These are phyloP conservation scores for Trebouxia sp. DNA, from an alignment of 139 green algal species.

Conservation along the genomic window DNA sequence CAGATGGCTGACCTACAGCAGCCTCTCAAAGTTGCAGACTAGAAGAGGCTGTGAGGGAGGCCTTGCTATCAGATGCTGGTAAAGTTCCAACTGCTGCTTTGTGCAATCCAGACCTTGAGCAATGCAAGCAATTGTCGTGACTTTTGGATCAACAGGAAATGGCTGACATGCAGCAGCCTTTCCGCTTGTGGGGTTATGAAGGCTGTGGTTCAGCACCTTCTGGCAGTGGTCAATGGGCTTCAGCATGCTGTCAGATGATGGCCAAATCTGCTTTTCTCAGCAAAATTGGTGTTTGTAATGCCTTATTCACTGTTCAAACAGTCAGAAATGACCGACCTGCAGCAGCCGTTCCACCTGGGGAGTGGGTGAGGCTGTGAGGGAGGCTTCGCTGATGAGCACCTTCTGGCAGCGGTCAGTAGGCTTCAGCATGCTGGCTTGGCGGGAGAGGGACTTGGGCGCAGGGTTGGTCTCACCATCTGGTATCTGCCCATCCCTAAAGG, in stretches of 20 bases:
- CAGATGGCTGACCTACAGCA: not conserved
- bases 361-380: not conserved
- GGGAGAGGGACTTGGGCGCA: not conserved
- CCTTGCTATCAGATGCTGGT: no score
- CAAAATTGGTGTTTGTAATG: no score
- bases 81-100: no score
- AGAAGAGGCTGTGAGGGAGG: not conserved
- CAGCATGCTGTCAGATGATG: not conserved
- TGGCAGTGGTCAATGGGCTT: not conserved
- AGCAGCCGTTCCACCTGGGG: not conserved
- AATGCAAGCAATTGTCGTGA: no score
- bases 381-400: slow-evolving; percentile 7
- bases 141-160: no score
- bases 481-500: not conserved
- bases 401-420: not conserved
- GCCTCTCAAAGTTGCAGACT: not conserved
- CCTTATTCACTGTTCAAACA: no score
- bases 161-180: no score
- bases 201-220: not conserved
- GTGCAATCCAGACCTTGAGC: no score
- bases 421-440: slow-evolving; percentile 5
- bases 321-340: not conserved
- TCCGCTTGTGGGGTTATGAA: no score
- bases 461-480: not conserved
- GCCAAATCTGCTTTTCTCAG: no score